Percentiles rank a stretch among this genome's conserved stretches.
phyloP scores from a whole-genome alignment of 257 asterid genomes.

The Marsdenia floribunda region DNA sequence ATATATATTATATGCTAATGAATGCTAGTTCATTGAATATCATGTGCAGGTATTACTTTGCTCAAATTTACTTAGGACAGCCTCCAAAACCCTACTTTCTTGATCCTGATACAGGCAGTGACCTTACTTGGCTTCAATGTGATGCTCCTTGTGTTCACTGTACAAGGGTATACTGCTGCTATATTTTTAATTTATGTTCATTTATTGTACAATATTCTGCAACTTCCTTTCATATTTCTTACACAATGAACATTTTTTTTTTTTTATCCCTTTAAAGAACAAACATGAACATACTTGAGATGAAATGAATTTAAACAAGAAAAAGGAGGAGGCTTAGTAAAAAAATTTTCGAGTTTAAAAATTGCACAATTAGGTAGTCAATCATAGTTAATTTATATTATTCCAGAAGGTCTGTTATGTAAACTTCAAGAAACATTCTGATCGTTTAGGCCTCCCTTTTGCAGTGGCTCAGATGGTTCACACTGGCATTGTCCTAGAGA shows the following conservation, averaged over 20 bases:
- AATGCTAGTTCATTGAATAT: slow-evolving; percentile 5
- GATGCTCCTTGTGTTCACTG: slow-evolving; percentile 97
- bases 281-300: neutral
- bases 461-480: neutral
- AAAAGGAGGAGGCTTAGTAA: neutral
- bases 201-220: neutral
- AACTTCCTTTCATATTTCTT: neutral
- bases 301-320: neutral
- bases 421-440: neutral
- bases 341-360: no score
- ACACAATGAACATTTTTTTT: neutral
- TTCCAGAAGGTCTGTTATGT: neutral
- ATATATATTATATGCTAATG: neutral
- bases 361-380: neutral
- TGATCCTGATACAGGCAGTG: slow-evolving; percentile 99
- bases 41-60: slow-evolving; percentile 74
- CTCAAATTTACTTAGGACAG: slow-evolving; percentile 65
- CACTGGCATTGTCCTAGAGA: neutral
- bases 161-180: slow-evolving; percentile 45
- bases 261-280: no score
- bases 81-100: slow-evolving; percentile 93
- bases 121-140: slow-evolving; percentile 98
- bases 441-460: neutral
- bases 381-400: neutral
- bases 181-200: neutral